Evolutionary conservation across 1,284 basidiomycete species (phyloP), one percentile per base, ranked within the genome.

Genomic region (Pseudozyma hubeiensis): DNA sequence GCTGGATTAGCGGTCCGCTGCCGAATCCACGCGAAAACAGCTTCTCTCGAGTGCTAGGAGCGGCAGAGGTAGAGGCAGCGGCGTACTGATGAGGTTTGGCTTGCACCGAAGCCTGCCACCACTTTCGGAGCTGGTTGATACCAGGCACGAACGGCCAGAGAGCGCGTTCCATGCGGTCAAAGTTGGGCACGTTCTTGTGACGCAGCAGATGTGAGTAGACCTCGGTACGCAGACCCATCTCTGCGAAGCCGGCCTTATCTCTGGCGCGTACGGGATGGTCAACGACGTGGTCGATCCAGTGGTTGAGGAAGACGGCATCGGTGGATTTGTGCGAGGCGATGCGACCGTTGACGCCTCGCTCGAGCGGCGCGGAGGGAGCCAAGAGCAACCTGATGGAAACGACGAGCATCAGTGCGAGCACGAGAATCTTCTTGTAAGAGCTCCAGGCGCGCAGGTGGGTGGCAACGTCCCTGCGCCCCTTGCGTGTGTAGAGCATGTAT

Each of bases 141-240:
- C 74, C 74, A 7, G 74, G 69, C 0, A 72, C 65, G 34, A 76
- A 76, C 1, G 69, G 69, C 70, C 74, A 76, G 17, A 76, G 64
- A 19, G 57, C 69, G n/a, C 64, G 34, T 41, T 76, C 74, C 64
- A 68, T 66, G 35, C 54, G 63, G n/a, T 76, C 74, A 39, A 72
- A 71, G 47, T 58, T 61, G 35, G 69, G 66, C 53, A 76, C 30
- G 4, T 53, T 64, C 9, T 65, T 65, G 43, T 66, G 59, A 41
- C 57, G 60, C 17, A 76, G 58, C 33, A 76, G 59, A 46, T 74
- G 69, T n/a, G 74, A 67, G 33, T 76, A 76, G 65, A 76, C 69
- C 31, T 69, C 65, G 16, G 74, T 74, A 8, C 69, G 47, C 46
- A 76, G 35, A 13, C 70, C 74, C 74, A 76, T 76, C 54, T 76